Evolutionary conservation across 495 filamentous ascomycete species (phyloP), one percentile per base, ranked within the genome.

Genomic region (Penicilliopsis zonata): DNA sequence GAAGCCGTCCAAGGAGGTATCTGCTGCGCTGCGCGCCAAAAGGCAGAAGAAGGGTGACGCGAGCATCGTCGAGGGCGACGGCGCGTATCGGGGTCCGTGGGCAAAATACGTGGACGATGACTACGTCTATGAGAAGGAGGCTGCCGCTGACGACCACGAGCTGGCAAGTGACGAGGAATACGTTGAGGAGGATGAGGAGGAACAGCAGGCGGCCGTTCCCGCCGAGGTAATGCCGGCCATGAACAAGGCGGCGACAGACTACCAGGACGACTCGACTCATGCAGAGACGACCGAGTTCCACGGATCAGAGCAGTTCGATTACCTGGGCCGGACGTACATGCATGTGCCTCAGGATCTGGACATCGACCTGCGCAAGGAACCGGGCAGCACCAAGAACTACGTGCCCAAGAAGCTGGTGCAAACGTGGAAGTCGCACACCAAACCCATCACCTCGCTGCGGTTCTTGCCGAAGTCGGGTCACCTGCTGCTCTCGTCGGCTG

Each of bases 301-400:
- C 36, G 92, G 86, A 27, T 60, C 64, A n/a, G 65, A 79, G 44
- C 56, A 82, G 52, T 78, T 76, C 64, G 92, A 96, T 53, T 96
- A 96, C 56, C 75, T 84, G 45, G 90, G 90, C 19, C 64, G 90
- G 40, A 93, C 86, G 13, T 66, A 66, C 37, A 66, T 66, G 62
- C 92, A 96, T 58, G 72, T 96, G 3, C 90, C 90, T n/a, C 85
- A 86, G 53, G 90, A 95, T 57, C 61, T 96, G 48, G 87, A 87
- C 52, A 70, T 95, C 52, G 83, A 93, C 47, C 63, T 98, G 41
- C 67, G 63, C 37, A 92, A 90, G 48, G 87, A 92, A 37, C 44
- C 62, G 13, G 85, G 82, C 43, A 80, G 69, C 36, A 45, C 71
- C 49, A 87, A 84, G 47, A 95, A 92, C 58, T 99, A 75, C 47